Evolutionary conservation across 2,329 filamentous ascomycete species (phyloP), one percentile per base, ranked within the genome.

Genomic region (Triangularia setosa): DNA sequence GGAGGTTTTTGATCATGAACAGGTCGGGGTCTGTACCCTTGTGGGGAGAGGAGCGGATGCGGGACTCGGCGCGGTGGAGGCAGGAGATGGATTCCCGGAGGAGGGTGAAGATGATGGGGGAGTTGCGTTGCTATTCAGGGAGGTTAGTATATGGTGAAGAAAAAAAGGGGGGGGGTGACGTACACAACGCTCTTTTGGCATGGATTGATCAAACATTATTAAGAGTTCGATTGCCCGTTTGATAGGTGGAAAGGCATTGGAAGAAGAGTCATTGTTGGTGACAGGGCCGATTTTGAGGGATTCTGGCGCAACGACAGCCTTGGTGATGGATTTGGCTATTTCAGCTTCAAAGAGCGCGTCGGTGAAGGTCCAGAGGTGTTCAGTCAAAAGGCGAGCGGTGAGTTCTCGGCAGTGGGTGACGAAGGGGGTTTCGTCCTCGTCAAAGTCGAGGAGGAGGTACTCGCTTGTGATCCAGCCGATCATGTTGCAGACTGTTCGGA

Each of bases 1-100:
- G 89, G 1, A 99, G 84, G 74, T 99, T 97, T 71, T 94, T 95
- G 71, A 99, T 89, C 73, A 97, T 88, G 77, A 99, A 99, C 4
- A 99, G 84, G 70, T 97, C 91, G 0, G 90, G 86, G 74, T 98
- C 93, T 6, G 89, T 74, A 23, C 84, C 81, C 16, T 18, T 14
- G 16, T 3, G 11, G 63, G 77, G 73, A 68, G 48, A 16, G 53
- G 84, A 84, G 63, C 87, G 84, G 69, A 96, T 89, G 65, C 86
- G 85, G 5, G 83, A 80, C 69, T 93, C 90, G 27, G 92, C 94
- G 59, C 88, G 84, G 68, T 93, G 86, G 18, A 99, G 84, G 3
- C 93, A 93, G 60, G 89, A 79, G 0, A 93, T 97, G 1, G 93
- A 95, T 76, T 96, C 92, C 72, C 94, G 90, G 25, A 99, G 92